Base-by-base conservation (phyloP, 1,284 basidiomycete genomes). In the Ganoderma sinense region DNA sequence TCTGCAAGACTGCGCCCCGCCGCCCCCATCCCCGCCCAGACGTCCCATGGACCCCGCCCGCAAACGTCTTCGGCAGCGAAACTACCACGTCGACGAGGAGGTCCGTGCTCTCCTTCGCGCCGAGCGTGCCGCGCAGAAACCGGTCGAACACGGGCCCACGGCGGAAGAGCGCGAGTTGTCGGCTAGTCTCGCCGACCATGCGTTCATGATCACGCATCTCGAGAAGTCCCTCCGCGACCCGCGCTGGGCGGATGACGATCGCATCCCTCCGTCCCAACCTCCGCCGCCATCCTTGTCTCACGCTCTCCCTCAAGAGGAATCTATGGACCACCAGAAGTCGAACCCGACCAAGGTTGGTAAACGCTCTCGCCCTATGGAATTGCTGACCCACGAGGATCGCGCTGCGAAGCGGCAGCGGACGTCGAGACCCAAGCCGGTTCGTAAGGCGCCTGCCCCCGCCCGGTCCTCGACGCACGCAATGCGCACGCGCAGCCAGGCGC, bases 161-260 rank as follows among this genome's bases (percentile, higher is more conserved):
- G 18, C 29, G 8, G 20, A 43, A 5, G 62, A 51, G 1, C 48
- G 29, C 31, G 29, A 63, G 1, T 31, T 36, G 45, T 45, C 43
- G n/a, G 18, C 31, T 33, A 64, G 31, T n/a, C 29, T 64, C 29
- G 8, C 4, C 1, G 20, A 43, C 26, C 63, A 64, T 23, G 23
- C 23, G 14, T 40, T 36, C 36, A 39, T 64, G 48, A 11, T 55
- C 31, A 23, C 31, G 4, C 36, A 53, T 13, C 36, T 64, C 36
- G 33, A 53, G 45, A 20, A 41, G 5, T 36, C 20, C 26, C 36
- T 56, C 16, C 18, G 23, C 0, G 33, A 64, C 6, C 29, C 10
- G 16, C 29, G 14, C 33, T 64, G 63, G 63, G 13, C 45, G 2
- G 45, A 63, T 20, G 31, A 63, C 33, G 62, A 63, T 23, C 62